Base-by-base conservation (phyloP, 257 asterid genomes). In the Solanum corneliomulleri region DNA sequence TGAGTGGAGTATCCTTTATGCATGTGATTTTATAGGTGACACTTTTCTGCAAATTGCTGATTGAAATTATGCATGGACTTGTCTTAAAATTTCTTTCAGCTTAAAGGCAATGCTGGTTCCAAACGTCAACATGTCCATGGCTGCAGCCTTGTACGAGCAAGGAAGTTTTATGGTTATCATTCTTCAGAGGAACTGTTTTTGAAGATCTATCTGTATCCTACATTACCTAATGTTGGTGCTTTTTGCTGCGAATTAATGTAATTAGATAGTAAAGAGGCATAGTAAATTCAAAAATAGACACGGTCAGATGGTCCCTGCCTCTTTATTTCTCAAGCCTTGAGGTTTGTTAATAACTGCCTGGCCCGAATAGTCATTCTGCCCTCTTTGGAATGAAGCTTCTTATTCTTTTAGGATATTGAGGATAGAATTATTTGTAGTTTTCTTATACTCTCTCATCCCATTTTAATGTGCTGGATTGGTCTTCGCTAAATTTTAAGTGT, bases 131-230 rank as follows among this genome's bases (percentile, higher is more conserved):
- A 97, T 89, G 96, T 97, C 90, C 98, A 97, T 88, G 91, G 95
- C 84, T 93, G 95, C 90, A 92, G 92, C 88, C 91, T 95, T 89
- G 98, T 97, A 75, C 94, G 94, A 72, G 98, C 97, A 81, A 92
- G 88, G 91, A 97, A 93, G 93, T 94, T 97, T 86, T 97, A 97
- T 85, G 99, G 99, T 74, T 94, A 93, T 92, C 98, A 94, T 94
- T 90, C 98, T 88, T 86, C 93, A 8, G 98, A 97, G 89, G 98
- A 97, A 89, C 94, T 94, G 41, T 97, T 97, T 91, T 89, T 95
- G 94, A 97, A 97, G 95, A 94, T 97, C 87, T 94, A 93, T 91
- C 91, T 97, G 99, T 97, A 97, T 97, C 99, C 99, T 90, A 84
- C 33, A 41, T 84, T 81, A 5, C 71, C 66, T 20, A 71, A 33